phyloP scores from a whole-genome alignment of 2,329 filamentous ascomycete species.

The Paramyrothecium sp. region DNA sequence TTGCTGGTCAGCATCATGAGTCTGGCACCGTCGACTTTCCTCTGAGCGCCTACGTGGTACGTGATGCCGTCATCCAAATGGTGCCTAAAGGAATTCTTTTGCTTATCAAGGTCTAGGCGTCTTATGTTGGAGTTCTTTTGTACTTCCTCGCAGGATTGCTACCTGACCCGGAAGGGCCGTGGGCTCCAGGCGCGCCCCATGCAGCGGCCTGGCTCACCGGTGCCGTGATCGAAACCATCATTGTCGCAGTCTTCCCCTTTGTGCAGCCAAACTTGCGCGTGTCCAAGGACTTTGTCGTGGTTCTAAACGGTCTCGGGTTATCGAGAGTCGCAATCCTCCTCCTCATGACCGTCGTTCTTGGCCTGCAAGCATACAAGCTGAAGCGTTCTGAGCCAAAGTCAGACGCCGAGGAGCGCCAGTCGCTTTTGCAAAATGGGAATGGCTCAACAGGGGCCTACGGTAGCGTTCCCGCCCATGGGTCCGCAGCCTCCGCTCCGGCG shows the following conservation, averaged over 20 bases:
- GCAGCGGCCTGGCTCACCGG: slow-evolving; percentile 34
- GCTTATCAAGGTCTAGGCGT: slow-evolving; percentile 23
- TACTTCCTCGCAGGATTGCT: slow-evolving; percentile 40
- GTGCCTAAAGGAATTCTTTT: slow-evolving; percentile 2
- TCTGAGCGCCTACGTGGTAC: slow-evolving; percentile 39
- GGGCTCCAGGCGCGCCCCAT: slow-evolving; percentile 35
- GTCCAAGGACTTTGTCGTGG: slow-evolving; percentile 24
- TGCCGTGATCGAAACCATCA: slow-evolving; percentile 31
- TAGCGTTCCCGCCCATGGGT: slow-evolving; percentile 8
- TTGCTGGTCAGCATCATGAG: slow-evolving; percentile 22
- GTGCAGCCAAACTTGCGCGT: slow-evolving; percentile 26
- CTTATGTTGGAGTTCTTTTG: slow-evolving; percentile 37
- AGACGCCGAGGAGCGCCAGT: slow-evolving; percentile 31
- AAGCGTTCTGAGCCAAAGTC: slow-evolving; percentile 22
- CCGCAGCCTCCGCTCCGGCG: slow-evolving; percentile 9
- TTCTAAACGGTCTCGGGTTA: slow-evolving; percentile 26
- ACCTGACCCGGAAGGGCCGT: slow-evolving; percentile 42
- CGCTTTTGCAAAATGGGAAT: slow-evolving; percentile 38
- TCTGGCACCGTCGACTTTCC: slow-evolving; percentile 28
- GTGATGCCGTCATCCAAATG: neutral
- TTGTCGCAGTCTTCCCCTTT: slow-evolving; percentile 30
- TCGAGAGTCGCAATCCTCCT: slow-evolving; percentile 29
- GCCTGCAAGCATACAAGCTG: slow-evolving; percentile 28
- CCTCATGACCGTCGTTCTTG: slow-evolving; percentile 31
- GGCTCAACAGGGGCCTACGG: slow-evolving; percentile 26